Evolutionary conservation across 257 asterid genomes (phyloP).

Genomic region (Solanum bulbocastanum): DNA sequence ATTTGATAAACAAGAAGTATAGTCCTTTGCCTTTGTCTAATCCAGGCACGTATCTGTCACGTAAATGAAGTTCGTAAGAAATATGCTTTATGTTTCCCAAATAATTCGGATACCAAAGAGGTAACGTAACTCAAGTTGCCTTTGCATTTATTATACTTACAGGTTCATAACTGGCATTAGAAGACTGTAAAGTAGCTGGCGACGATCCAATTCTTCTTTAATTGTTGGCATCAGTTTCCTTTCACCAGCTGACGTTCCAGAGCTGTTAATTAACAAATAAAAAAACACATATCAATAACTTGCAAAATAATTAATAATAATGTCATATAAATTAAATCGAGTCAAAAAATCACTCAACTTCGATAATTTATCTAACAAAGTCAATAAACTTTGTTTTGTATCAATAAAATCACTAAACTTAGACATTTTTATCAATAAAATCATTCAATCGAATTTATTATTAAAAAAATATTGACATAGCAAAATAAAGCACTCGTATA

Average conservation of each 20-base stretch:
- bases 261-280: slow-evolving; percentile 16
- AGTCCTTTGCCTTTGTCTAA: slow-evolving; percentile 89
- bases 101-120: not conserved
- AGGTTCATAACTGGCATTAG: slow-evolving; percentile 96
- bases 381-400: no score
- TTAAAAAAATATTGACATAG: no score
- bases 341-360: no score
- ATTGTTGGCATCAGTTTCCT: slow-evolving; percentile 95
- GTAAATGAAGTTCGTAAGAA: slow-evolving; percentile 13
- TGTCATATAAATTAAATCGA: not conserved
- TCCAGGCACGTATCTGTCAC: slow-evolving; percentile 83
- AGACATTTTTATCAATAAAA: no score
- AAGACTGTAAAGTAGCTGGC: slow-evolving; percentile 93
- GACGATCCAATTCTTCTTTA: slow-evolving; percentile 85
- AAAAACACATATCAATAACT: not conserved
- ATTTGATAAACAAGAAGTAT: slow-evolving; percentile 72
- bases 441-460: no score
- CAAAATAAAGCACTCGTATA: no score
- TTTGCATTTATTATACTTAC: slow-evolving; percentile 31
- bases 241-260: slow-evolving; percentile 97
- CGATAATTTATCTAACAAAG: no score
- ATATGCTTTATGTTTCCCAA: not conserved
- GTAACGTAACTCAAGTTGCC: not conserved
- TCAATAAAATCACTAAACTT: no score
- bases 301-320: not conserved